Evolutionary conservation across 148 eudicot genomes (phyloP).

Genomic region (Diospyros kaki): DNA sequence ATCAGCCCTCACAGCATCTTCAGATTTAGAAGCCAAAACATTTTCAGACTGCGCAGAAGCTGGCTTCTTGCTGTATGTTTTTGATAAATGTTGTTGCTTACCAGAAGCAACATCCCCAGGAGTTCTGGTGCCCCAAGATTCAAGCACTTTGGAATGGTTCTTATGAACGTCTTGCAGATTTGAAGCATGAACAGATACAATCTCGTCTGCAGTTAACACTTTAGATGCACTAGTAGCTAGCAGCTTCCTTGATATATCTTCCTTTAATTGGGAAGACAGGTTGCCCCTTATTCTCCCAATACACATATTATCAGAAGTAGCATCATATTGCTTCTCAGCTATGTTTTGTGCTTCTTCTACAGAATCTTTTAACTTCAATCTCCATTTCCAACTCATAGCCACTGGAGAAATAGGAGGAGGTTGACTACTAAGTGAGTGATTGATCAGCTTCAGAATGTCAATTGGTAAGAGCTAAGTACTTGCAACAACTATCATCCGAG

Average conservation of each 20-base stretch:
- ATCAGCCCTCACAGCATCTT: conserved; percentile 26
- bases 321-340: conserved; percentile 12
- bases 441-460: not conserved
- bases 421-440: not conserved
- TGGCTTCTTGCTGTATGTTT: conserved; percentile 5
- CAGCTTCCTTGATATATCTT: conserved; percentile 18
- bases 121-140: conserved; percentile 15
- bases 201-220: conserved; percentile 25
- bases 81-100: conserved; percentile 14
- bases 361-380: conserved; percentile 82
- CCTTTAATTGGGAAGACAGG: conserved; percentile 19
- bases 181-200: conserved; percentile 22
- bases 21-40: conserved; percentile 27
- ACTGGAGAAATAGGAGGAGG: conserved; percentile 31
- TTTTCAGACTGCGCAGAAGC: conserved; percentile 21
- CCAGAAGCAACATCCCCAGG: conserved; percentile 19
- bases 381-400: conserved; percentile 77
- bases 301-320: conserved; percentile 26
- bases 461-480: too few species aligned
- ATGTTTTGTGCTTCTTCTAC: conserved; percentile 57
- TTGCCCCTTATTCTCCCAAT: conserved; percentile 17
- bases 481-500: not conserved
- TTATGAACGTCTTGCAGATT: conserved; percentile 13
- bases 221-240: conserved; percentile 23
- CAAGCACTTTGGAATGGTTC: conserved; percentile 23